Base-by-base conservation (phyloP, 768 basidiomycete species). In the Russula vinacea region DNA sequence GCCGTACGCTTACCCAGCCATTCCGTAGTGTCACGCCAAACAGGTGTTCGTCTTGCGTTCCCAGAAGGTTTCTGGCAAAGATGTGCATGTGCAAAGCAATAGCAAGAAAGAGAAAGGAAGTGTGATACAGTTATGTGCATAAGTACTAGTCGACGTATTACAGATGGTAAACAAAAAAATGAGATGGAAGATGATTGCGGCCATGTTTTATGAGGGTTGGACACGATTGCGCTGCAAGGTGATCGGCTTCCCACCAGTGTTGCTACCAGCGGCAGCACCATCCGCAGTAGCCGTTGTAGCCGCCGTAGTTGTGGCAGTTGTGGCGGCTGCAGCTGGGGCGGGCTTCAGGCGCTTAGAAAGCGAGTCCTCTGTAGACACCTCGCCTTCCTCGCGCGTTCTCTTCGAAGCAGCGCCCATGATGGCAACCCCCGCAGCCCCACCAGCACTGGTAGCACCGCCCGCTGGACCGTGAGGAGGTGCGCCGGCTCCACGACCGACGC, bases 61-160 rank as follows among this genome's bases (percentile, higher is more conserved):
- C 9, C 29, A 29, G 29, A 29, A 29, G 5, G 29, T 29, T 29
- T 29, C 29, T 29, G n/a, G 50, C 24, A 51, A 49, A 58, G 9
- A 22, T 17, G 45, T 47, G 45, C 22, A 1, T 37, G 35, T 26
- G 16, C 16, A 50, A 37, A 58, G 24, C 24, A 40, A 45, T 17
- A n/a, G 78, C 94, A 13, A 16, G 76, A 17, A 40, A 54, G 22
- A 11, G 35, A 35, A 24, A 47, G 24, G 13, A 19, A 39, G 11
- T 17, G 33, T 53, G 32, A 61, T 61, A 61, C 60, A 61, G 35
- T 54, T 53, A 61, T 32, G 40, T 61, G 60, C 60, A 61, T 54
- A 29, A 45, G 42, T 44, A 19, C 42, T 44, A 61, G 60, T 54
- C 39, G 29, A 17, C 24, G 35, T 54, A 44, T 19, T 54, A 55